Evolutionary conservation across 768 basidiomycete species (phyloP).

Genomic region (Cystobasidiopsis lactophilus): DNA sequence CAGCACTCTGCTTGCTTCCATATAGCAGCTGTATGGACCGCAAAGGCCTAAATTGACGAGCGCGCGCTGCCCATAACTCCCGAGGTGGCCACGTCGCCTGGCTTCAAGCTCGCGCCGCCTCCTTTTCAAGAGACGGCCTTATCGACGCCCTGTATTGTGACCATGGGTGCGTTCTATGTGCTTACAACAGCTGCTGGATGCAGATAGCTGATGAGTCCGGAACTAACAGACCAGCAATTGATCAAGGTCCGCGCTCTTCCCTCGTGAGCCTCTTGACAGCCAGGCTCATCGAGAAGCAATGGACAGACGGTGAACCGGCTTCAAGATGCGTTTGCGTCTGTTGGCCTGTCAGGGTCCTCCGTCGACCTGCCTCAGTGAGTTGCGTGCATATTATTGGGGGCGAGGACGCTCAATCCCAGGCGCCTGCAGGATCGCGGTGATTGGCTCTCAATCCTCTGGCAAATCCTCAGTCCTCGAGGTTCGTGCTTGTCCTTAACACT

Average conservation of each 20-base stretch:
- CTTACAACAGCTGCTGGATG: too few species aligned
- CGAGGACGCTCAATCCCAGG: not conserved
- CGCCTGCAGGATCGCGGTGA: not conserved
- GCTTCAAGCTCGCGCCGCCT: too few species aligned
- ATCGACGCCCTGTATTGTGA: too few species aligned
- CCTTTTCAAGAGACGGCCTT: too few species aligned
- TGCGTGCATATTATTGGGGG: not conserved
- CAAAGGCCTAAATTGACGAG: too few species aligned
- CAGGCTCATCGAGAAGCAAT: not conserved
- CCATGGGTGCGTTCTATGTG: too few species aligned
- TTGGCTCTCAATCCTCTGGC: conserved; percentile 25
- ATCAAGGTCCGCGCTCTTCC: conserved; percentile 18
- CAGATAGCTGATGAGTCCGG: too few species aligned
- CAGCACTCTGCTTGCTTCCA: too few species aligned
- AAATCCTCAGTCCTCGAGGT: conserved; percentile 9
- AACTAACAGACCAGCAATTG: conserved; percentile 26
- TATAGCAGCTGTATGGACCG: too few species aligned
- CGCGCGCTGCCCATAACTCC: too few species aligned
- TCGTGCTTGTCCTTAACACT: not conserved
- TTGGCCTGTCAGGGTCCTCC: conserved; percentile 24
- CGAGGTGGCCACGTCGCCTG: too few species aligned
- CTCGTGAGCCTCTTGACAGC: too few species aligned
- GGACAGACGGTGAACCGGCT: not conserved
- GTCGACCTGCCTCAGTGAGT: conserved; percentile 30
- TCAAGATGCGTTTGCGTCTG: conserved; percentile 26